These are phyloP conservation scores for Fallopia convolvulus DNA, from an alignment of 148 eudicot species.

Conservation along the genomic window DNA sequence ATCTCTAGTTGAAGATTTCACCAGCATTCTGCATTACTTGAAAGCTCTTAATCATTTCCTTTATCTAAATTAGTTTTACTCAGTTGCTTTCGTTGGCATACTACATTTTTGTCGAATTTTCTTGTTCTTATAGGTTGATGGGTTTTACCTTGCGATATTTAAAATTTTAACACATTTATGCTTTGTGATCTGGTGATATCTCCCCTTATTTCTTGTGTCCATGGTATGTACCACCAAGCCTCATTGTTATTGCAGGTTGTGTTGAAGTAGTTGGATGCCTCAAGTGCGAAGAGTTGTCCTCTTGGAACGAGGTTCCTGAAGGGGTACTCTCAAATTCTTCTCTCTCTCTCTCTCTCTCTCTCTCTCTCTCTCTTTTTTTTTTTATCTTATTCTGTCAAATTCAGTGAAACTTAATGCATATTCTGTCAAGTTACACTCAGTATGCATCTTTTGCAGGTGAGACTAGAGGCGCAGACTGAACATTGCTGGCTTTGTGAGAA, in stretches of 20 bases:
- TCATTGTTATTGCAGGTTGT: constrained; percentile 41
- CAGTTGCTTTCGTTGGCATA: not conserved
- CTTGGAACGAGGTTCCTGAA: constrained; percentile 69
- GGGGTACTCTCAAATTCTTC: constrained; percentile 35
- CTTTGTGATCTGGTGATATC: not conserved
- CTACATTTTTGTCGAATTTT: not conserved
- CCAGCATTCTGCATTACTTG: not conserved
- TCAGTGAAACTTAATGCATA: not conserved
- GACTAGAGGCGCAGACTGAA: constrained; percentile 49
- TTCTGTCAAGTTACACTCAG: not conserved
- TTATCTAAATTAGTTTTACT: not conserved
- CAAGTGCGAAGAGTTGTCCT: constrained; percentile 56
- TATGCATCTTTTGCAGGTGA: constrained; percentile 33
- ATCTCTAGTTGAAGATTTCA: not conserved
- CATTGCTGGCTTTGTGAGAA: constrained; percentile 66
- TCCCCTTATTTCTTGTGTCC: not conserved
- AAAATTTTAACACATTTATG: too few relatives aligned
- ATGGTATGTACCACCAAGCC: too few relatives aligned
- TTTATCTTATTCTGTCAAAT: not conserved
- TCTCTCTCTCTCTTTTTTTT: too few relatives aligned
- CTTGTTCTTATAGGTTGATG: not conserved
- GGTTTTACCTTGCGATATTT: not conserved
- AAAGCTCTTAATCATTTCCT: not conserved
- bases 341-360: too few relatives aligned
- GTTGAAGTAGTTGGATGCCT: constrained; percentile 82